Evolutionary conservation across 495 filamentous ascomycete species (phyloP).

Genomic region (Penicillium malachiteum): DNA sequence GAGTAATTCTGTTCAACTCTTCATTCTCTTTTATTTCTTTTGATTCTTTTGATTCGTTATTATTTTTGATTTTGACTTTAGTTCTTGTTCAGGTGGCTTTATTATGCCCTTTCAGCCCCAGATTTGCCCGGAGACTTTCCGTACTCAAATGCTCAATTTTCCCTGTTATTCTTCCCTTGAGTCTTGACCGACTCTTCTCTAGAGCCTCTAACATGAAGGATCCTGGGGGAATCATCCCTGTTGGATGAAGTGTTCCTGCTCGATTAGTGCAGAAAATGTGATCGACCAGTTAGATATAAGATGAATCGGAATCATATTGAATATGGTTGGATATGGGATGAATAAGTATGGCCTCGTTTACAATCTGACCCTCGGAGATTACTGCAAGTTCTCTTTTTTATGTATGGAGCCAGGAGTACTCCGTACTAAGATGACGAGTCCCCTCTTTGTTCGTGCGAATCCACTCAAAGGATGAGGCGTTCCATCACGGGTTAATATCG

Average conservation of each 20-base stretch:
- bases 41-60: background rate
- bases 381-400: background rate
- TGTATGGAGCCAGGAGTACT: too few relatives aligned
- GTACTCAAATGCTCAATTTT: too few relatives aligned
- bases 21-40: background rate
- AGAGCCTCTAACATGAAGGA: background rate
- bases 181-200: conserved; percentile 18
- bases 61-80: background rate
- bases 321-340: background rate
- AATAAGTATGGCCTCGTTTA: background rate
- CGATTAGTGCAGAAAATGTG: background rate
- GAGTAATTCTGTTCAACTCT: background rate
- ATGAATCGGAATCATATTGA: background rate
- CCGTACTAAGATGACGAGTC: too few relatives aligned
- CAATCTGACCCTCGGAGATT: background rate
- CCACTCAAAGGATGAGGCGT: too few relatives aligned
- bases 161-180: too few relatives aligned
- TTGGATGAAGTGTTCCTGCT: background rate
- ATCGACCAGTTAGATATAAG: conserved; percentile 4
- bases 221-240: background rate
- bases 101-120: conserved; percentile 8
- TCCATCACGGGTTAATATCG: too few relatives aligned
- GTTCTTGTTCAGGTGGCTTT: conserved; percentile 1
- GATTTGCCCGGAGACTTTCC: conserved; percentile 7
- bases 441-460: too few relatives aligned